Evolutionary conservation across 78 protist genomes (phyloP).

Genomic region (Diacronema lutheri): DNA sequence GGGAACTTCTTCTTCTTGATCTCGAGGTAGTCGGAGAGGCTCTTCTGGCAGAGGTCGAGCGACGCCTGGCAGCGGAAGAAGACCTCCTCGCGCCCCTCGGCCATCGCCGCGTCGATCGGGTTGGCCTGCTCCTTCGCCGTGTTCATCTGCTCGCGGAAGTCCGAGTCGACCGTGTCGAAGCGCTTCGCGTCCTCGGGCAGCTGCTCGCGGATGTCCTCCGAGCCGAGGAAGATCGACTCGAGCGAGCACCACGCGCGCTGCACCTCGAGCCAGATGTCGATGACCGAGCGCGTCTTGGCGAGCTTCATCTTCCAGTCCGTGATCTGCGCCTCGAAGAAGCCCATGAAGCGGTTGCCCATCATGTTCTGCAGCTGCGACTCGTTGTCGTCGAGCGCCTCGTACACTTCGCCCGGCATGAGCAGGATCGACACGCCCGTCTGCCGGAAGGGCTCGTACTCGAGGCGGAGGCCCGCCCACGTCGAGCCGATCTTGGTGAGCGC

Average conservation of each 20-base stretch:
- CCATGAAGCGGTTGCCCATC: conserved; percentile 51
- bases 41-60: conserved; percentile 75
- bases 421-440: conserved; percentile 48
- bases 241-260: conserved; percentile 80
- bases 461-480: not conserved
- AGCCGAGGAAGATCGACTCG: conserved; percentile 77
- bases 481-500: not conserved
- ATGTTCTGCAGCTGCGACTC: conserved; percentile 56
- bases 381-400: conserved; percentile 53
- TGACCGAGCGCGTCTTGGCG: conserved; percentile 58
- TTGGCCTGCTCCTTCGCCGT: conserved; percentile 17
- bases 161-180: conserved; percentile 72
- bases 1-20: conserved; percentile 82
- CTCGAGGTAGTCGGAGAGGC: conserved; percentile 81
- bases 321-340: conserved; percentile 22
- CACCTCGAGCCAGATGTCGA: conserved; percentile 68
- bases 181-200: conserved; percentile 83
- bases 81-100: conserved; percentile 6
- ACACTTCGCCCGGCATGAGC: conserved; percentile 24
- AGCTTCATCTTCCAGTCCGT: conserved; percentile 31
- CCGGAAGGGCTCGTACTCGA: conserved; percentile 44
- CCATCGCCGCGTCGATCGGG: conserved; percentile 44
- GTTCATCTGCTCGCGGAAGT: conserved; percentile 59
- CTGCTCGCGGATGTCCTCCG: conserved; percentile 84
- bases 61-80: conserved; percentile 4